phyloP scores from a whole-genome alignment of 116 monocot genomes.

The Zostera marina region DNA sequence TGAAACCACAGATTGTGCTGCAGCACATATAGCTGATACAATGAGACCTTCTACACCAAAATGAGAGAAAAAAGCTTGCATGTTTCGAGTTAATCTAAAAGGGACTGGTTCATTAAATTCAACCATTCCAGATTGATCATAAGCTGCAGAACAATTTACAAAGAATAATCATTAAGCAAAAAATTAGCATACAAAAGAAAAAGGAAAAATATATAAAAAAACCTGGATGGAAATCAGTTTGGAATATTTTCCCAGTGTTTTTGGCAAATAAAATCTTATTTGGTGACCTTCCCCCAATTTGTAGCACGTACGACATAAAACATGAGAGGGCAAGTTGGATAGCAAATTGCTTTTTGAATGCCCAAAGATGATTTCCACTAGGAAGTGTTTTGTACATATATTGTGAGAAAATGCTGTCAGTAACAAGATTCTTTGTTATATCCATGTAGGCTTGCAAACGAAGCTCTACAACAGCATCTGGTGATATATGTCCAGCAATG shows the following conservation, averaged over 20 bases:
- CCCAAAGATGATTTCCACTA: conserved; percentile 89
- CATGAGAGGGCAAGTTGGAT: conserved; percentile 83
- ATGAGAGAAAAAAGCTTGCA: conserved; percentile 95
- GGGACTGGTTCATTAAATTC: conserved; percentile 98
- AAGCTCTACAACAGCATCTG: conserved; percentile 73
- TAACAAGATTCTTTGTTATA: conserved; percentile 72
- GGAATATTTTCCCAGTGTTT: conserved; percentile 97
- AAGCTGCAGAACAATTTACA: conserved; percentile 35
- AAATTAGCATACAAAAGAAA: conserved; percentile 1
- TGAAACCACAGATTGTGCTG: conserved; percentile 80
- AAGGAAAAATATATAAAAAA: not conserved
- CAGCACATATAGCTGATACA: conserved; percentile 92
- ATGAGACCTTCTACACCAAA: conserved; percentile 98
- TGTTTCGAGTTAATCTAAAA: conserved; percentile 86
- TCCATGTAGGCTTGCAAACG: conserved; percentile 86
- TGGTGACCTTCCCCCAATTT: conserved; percentile 91
- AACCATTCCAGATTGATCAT: conserved; percentile 93
- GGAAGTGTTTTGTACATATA: conserved; percentile 98
- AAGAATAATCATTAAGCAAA: conserved; percentile 3
- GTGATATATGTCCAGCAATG: conserved; percentile 72
- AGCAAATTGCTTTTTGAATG: conserved; percentile 96
- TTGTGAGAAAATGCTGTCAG: conserved; percentile 88
- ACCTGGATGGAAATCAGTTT: conserved; percentile 98
- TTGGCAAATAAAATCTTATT: conserved; percentile 95
- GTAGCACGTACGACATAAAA: conserved; percentile 93